Base-by-base conservation (phyloP, 495 filamentous ascomycete genomes). In the Penicillium antarcticum region DNA sequence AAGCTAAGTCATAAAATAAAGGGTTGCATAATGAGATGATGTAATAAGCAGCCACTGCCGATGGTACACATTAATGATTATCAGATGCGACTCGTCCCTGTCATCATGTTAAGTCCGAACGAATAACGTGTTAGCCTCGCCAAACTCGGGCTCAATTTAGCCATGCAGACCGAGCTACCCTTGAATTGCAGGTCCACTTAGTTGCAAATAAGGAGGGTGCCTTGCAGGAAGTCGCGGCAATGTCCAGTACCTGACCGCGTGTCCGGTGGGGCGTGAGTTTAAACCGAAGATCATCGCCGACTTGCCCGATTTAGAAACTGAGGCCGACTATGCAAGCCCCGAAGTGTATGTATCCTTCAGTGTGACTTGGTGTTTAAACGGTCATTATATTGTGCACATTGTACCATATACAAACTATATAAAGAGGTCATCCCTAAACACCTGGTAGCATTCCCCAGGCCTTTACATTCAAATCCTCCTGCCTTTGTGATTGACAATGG, bases 401-500 rank as follows among this genome's bases (percentile, higher is more conserved):
- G n/a, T 31, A 18, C 11, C n/a, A 29, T 18, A 18, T 2, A 14
- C 11, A 1, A 9, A 10, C 7, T 18, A n/a, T 44, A 33, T 44
- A 44, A 44, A 6, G 11, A 29, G 9, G 34, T 44, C 29, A 5
- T 18, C 5, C 16, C 24, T 19, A 16, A n/a, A 24, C 13, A 14
- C 42, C 26, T 34, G 7, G 21, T 12, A n/a, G n/a, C 24, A 12
- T 19, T 16, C 42, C 21, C n/a, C 26, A 19, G 17, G 17, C 19
- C 17, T 23, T 21, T 44, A 12, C 1, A 9, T 44, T 21, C 42
- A 33, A 5, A 21, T 6, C 9, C 19, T 9, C 9, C n/a, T 24
- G 21, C 4, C 7, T 9, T 21, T 4, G 39, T 13, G 42, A 32
- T 44, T 32, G 17, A 38, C 19, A 14, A 62, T 58, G 59, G 42